Base-by-base conservation (phyloP, 148 eudicot genomes). In the Silene uniflora region DNA sequence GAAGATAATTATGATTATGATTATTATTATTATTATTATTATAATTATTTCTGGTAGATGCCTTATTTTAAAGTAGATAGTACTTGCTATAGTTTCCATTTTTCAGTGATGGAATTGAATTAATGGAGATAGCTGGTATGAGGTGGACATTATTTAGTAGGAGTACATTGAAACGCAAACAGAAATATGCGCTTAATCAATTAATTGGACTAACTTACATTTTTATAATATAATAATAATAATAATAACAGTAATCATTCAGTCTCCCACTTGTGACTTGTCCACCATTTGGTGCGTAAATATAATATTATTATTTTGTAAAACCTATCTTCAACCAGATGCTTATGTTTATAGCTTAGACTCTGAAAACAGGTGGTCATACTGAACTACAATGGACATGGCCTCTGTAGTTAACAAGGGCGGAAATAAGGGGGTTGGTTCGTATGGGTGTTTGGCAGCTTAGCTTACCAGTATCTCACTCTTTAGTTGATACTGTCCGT, bases 61-160 rank as follows among this genome's bases (percentile, higher is more conserved):
- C 39, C 46, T 65, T 27, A 10, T 25, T 75, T 74, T 74, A 58
- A 59, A 59, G 44, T 39, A 39, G 44, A 39, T 39, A 7, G 44
- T 3, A 39, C 44, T 39, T 39, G 56, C 56, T 2, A 2, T 11
- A 11, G 56, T 60, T 60, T 19, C 24, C 63, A 60, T 10, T 60
- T 60, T 60, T 60, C 23, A 60, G 63, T 6, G 25, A 60, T 3
- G 63, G 63, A 60, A 60, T 52, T 52, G 63, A 60, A 60, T 52
- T 52, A 49, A 49, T 49, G 56, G 56, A 52, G 56, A 52, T 13
- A 52, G 56, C 17, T 52, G 56, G 56, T 52, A 10, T 52, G 56
- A 52, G 56, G 56, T 52, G 56, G 56, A 52, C 18, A 13, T 52
- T 52, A 13, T 52, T 52, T 52, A 11, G 56, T n/a, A n/a, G n/a